A percentile compares a stretch with the other conserved stretches of the same genome.
These are phyloP conservation scores for Globisporangium sylvaticum DNA, from an alignment of 352 stramenopile species.

Conservation along the genomic window DNA sequence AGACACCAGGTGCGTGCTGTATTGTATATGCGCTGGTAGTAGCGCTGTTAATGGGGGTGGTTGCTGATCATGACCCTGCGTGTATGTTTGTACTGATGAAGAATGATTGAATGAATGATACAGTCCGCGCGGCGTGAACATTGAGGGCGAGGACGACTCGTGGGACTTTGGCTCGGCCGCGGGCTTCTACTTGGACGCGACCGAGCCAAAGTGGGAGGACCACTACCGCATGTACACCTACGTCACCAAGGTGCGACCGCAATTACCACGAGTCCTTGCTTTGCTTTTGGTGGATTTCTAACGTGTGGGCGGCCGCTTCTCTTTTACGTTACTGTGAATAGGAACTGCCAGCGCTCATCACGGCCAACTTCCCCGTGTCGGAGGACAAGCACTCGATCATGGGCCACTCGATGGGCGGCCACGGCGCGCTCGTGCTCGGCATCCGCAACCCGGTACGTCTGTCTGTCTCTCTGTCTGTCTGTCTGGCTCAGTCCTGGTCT, in stretches of 20 bases:
- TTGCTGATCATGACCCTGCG: background rate
- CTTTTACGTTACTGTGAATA: background rate
- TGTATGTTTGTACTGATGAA: background rate
- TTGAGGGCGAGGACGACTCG: slow-evolving; percentile 92
- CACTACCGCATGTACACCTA: slow-evolving; percentile 99
- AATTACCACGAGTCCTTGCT: background rate
- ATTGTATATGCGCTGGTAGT: background rate
- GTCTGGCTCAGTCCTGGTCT: too few relatives aligned
- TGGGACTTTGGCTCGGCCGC: slow-evolving; percentile 97
- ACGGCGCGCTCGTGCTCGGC: slow-evolving; percentile 94
- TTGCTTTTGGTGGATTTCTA: background rate
- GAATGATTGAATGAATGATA: background rate
- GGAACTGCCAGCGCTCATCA: slow-evolving; percentile 92
- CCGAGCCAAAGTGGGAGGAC: slow-evolving; percentile 85
- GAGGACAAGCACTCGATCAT: slow-evolving; percentile 89
- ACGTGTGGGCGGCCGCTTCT: background rate
- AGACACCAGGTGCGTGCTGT: slow-evolving; percentile 81
- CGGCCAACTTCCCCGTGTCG: slow-evolving; percentile 79
- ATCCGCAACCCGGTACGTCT: slow-evolving; percentile 79
- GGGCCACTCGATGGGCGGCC: slow-evolving; percentile 97
- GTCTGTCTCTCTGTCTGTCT: too few relatives aligned
- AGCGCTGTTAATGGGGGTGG: background rate
- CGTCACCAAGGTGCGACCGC: slow-evolving; percentile 70
- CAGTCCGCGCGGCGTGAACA: slow-evolving; percentile 87
- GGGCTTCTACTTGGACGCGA: slow-evolving; percentile 98